phyloP scores from a whole-genome alignment of 176 grass and related monocot genomes.

The Canna indica region DNA sequence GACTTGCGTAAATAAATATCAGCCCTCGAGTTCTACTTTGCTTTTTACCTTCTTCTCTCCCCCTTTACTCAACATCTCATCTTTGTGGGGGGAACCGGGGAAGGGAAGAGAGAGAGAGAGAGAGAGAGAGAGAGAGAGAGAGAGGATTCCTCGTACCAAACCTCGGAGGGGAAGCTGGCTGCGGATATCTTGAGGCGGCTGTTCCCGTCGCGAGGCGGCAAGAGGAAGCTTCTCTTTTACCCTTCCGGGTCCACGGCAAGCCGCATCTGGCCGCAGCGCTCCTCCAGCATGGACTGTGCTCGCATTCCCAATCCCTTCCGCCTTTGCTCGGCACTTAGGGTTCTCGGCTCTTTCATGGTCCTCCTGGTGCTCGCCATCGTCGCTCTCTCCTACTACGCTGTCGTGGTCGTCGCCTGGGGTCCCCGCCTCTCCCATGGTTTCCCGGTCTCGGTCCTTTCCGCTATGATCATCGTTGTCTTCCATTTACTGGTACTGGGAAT shows the following conservation, averaged over 20 bases:
- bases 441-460: constrained; percentile 8
- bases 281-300: constrained; percentile 41
- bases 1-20: too few relatives aligned
- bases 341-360: constrained; percentile 66
- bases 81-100: too few relatives aligned
- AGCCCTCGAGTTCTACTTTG: neutral
- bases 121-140: neutral
- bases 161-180: constrained; percentile 4
- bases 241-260: neutral
- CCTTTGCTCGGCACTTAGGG: constrained; percentile 38
- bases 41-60: neutral
- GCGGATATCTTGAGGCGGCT: constrained; percentile 17
- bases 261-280: neutral
- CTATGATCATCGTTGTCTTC: constrained; percentile 44
- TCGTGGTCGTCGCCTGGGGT: constrained; percentile 64
- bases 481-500: constrained; percentile 48
- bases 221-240: constrained; percentile 1
- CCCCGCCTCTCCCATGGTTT: constrained; percentile 30
- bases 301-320: constrained; percentile 52
- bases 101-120: too few relatives aligned
- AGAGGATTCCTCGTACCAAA: neutral
- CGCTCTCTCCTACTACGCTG: constrained; percentile 66
- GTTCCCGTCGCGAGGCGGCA: constrained; percentile 13
- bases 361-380: constrained; percentile 48
- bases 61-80: neutral